Conservation (phyloP, 208 protist genomes). For the Trypanosoma avium region DNA sequence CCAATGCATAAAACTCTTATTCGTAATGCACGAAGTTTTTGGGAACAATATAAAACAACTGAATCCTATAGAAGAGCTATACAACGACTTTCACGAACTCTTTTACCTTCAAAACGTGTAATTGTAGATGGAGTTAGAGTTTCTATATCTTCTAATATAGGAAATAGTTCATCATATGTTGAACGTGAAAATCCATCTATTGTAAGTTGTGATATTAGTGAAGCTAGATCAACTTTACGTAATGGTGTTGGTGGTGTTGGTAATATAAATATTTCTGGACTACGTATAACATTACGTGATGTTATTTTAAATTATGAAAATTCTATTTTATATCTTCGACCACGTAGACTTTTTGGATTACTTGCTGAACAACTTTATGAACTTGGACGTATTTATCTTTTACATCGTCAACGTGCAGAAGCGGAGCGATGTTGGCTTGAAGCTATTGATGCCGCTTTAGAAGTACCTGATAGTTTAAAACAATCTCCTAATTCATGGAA, state of each 20-base stretch:
- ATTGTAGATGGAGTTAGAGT: neutral
- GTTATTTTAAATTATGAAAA: constrained; percentile 48
- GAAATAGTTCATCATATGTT: neutral
- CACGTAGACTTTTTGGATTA: constrained; percentile 48
- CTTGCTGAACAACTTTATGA: constrained; percentile 77
- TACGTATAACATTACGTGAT: constrained; percentile 25
- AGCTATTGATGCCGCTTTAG: constrained; percentile 66
- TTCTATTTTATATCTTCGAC: constrained; percentile 43
- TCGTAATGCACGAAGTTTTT: constrained; percentile 33
- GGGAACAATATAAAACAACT: constrained; percentile 44
- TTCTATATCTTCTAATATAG: neutral
- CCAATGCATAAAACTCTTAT: constrained; percentile 46
- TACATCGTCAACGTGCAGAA: constrained; percentile 35
- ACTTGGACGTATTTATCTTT: constrained; percentile 49
- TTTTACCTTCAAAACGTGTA: constrained; percentile 31
- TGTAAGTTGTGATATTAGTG: neutral
- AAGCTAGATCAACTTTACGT: no score
- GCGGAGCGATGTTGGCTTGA: constrained; percentile 70
- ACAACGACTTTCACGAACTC: constrained; percentile 31
- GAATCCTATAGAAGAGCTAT: constrained; percentile 33
- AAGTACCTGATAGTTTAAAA: constrained; percentile 47
- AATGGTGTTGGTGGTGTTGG: neutral
- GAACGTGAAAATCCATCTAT: neutral
- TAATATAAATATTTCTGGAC: neutral
- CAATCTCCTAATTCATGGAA: constrained; percentile 13